phyloP scores from a whole-genome alignment of 1,284 basidiomycete genomes.

The Singerocomus inundabilis region DNA sequence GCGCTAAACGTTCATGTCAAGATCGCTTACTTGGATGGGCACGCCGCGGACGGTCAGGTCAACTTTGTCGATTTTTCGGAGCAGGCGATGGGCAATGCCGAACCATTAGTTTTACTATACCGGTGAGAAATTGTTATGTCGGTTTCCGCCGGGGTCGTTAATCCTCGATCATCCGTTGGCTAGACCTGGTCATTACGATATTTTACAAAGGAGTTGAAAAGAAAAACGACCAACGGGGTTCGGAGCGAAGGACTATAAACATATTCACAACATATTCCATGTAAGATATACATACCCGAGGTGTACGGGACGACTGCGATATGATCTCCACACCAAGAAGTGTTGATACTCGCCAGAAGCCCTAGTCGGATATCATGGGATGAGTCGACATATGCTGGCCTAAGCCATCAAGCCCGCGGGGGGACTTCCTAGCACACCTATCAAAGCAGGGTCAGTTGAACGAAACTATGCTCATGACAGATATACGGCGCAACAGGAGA shows the following conservation, averaged over 20 bases:
- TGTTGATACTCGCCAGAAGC: constrained; percentile 5
- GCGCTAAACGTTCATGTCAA: constrained; percentile 69
- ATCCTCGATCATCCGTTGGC: constrained; percentile 5
- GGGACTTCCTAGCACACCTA: too few species aligned
- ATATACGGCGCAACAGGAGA: background rate
- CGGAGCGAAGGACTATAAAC: background rate
- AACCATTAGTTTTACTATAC: constrained; percentile 67
- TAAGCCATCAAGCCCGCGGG: too few species aligned
- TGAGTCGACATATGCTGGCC: too few species aligned
- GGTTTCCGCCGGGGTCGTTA: background rate
- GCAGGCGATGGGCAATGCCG: constrained; percentile 33
- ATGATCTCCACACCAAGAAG: background rate
- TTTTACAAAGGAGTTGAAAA: constrained; percentile 40
- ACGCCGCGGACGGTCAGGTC: constrained; percentile 46
- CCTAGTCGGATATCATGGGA: constrained; percentile 3
- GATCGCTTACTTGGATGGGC: constrained; percentile 78
- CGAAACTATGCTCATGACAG: background rate
- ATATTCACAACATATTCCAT: constrained; percentile 6
- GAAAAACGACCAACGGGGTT: background rate
- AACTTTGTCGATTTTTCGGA: constrained; percentile 73
- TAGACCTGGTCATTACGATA: constrained; percentile 79
- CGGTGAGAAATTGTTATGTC: constrained; percentile 47
- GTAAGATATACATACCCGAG: constrained; percentile 14
- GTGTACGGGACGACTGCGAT: background rate
- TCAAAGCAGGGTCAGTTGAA: too few species aligned